Evolutionary conservation across 1,284 basidiomycete genomes (phyloP).

Genomic region (Termitomyces sp.): DNA sequence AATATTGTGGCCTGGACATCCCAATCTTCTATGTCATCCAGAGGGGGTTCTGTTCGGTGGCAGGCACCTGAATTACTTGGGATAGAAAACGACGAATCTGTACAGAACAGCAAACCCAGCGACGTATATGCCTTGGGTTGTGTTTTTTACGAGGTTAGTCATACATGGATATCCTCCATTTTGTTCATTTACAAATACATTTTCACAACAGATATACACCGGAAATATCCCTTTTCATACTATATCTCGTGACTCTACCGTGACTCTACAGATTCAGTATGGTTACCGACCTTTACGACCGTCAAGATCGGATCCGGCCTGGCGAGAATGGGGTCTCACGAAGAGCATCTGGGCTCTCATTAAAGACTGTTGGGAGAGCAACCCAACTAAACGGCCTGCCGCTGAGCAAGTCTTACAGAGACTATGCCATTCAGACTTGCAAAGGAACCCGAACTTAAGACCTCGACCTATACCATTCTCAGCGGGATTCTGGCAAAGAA

Average conservation of each 20-base stretch:
- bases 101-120: background rate
- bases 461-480: background rate
- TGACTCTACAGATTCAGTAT: background rate
- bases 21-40: background rate
- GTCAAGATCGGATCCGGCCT: background rate
- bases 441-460: background rate
- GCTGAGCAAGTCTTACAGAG: background rate
- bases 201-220: background rate
- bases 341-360: background rate
- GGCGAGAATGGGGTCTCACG: background rate
- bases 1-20: constrained; percentile 1
- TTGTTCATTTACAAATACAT: too few species aligned
- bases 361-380: background rate
- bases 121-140: constrained; percentile 3
- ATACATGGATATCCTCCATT: too few species aligned
- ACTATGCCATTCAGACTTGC: background rate
- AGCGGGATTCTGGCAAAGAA: background rate
- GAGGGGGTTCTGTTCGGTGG: constrained; percentile 2
- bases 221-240: background rate
- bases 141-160: constrained; percentile 4
- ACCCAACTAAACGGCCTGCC: background rate
- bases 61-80: constrained; percentile 2
- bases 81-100: background rate
- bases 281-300: background rate
- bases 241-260: background rate